Conservation (phyloP, 108 stramenopile species). For the Nitzschia sp. region DNA sequence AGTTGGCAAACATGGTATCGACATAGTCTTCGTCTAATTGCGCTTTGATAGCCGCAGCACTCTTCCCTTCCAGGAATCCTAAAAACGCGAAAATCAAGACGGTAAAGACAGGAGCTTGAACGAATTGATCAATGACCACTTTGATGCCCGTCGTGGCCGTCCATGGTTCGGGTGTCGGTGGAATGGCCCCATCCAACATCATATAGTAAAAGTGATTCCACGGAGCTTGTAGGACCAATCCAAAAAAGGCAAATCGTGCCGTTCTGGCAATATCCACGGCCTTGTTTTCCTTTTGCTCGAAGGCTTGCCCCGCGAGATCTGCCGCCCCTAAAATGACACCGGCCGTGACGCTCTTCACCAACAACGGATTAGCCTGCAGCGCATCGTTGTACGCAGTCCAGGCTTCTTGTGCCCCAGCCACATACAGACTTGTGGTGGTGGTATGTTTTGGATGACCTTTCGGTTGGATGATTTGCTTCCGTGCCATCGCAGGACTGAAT, state of each 20-base stretch:
- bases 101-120: slow-evolving; percentile 37
- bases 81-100: slow-evolving; percentile 23
- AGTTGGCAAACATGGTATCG: slow-evolving; percentile 34
- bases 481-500: background rate
- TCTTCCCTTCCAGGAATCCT: slow-evolving; percentile 20
- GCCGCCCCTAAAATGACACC: slow-evolving; percentile 32
- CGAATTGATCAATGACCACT: slow-evolving; percentile 42
- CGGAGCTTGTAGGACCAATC: slow-evolving; percentile 30
- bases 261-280: slow-evolving; percentile 19
- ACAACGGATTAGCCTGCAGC: slow-evolving; percentile 19
- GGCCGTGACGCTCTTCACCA: slow-evolving; percentile 46
- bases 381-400: slow-evolving; percentile 31
- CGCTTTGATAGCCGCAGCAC: background rate
- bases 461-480: background rate
- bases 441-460: background rate
- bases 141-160: slow-evolving; percentile 36
- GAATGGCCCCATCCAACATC: slow-evolving; percentile 31
- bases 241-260: slow-evolving; percentile 36
- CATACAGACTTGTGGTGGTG: background rate
- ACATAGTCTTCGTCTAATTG: slow-evolving; percentile 21
- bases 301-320: slow-evolving; percentile 34
- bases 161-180: slow-evolving; percentile 37
- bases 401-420: background rate
- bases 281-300: slow-evolving; percentile 23
- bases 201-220: slow-evolving; percentile 44